phyloP scores from a whole-genome alignment of 2,329 filamentous ascomycete genomes.

The Didymella glomerata region DNA sequence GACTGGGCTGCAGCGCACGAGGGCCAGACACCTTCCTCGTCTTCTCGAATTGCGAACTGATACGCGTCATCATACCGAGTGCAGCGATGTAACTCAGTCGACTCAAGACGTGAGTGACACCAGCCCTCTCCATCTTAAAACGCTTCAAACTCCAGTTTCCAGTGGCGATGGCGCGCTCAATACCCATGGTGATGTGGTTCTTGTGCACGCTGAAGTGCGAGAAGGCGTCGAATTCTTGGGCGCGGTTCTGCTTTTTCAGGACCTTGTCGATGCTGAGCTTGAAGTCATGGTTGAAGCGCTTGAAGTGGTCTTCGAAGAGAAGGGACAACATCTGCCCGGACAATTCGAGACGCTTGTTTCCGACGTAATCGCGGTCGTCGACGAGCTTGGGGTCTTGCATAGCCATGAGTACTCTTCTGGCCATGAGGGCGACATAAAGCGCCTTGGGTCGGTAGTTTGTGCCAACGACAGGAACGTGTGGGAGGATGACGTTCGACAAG shows the following conservation, averaged over 20 bases:
- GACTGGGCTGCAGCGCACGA: conserved; percentile 92
- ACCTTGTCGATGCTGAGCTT: conserved; percentile 96
- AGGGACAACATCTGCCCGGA: conserved; percentile 93
- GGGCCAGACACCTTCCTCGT: conserved; percentile 96
- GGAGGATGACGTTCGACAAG: conserved; percentile 89
- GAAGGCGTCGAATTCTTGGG: conserved; percentile 85
- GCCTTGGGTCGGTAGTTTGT: conserved; percentile 98
- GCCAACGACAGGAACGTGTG: conserved; percentile 89
- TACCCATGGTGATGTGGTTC: conserved; percentile 86
- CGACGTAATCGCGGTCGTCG: conserved; percentile 96
- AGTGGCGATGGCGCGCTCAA: conserved; percentile 95
- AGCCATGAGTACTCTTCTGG: conserved; percentile 93
- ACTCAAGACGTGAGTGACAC: conserved; percentile 95
- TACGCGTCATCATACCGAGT: conserved; percentile 99
- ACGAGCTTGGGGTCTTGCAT: conserved; percentile 88
- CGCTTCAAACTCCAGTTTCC: conserved; percentile 98
- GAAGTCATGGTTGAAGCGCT: conserved; percentile 87
- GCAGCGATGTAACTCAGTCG: conserved; percentile 95
- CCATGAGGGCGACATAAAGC: conserved; percentile 96
- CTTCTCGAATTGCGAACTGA: conserved; percentile 98
- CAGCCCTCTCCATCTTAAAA: conserved; percentile 98
- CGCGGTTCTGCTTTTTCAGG: conserved; percentile 89
- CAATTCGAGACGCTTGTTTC: conserved; percentile 94
- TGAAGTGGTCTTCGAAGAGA: conserved; percentile 97
- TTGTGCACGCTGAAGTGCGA: conserved; percentile 85